A percentile compares a stretch with the other conserved stretches of the same genome.
phyloP scores from a whole-genome alignment of 345 rosid genomes.

The Lepidium aucheri region DNA sequence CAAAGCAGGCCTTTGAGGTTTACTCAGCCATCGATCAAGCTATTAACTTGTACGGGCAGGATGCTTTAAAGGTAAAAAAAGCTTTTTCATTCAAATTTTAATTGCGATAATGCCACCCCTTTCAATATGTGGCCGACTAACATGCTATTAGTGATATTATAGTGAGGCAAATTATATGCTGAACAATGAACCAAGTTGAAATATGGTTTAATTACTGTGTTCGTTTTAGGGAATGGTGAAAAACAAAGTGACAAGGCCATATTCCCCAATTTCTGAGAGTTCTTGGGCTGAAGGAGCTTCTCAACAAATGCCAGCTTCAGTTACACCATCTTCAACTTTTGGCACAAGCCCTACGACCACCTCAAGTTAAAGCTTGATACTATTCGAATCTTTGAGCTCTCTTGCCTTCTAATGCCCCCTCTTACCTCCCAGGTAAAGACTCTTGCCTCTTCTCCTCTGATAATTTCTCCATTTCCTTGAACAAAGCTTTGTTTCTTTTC shows the following conservation, averaged over 20 bases:
- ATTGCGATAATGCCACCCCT: neutral
- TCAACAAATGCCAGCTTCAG: conserved; percentile 44
- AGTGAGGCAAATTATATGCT: neutral
- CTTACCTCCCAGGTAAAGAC: conserved; percentile 11
- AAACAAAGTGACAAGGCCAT: conserved; percentile 75
- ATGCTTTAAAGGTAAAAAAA: conserved; percentile 48
- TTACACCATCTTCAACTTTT: conserved; percentile 49
- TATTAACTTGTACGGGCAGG: conserved; percentile 49
- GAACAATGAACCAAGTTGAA: neutral
- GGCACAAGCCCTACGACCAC: conserved; percentile 34
- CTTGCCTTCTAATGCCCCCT: neutral
- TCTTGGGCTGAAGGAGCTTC: conserved; percentile 47
- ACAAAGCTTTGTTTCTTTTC: neutral
- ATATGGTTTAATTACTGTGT: neutral
- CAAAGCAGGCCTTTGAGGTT: conserved; percentile 60
- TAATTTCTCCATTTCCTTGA: neutral
- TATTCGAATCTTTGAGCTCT: conserved; percentile 2
- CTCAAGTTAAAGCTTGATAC: conserved; percentile 5
- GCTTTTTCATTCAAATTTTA: neutral
- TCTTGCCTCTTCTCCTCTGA: neutral
- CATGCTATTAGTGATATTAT: neutral
- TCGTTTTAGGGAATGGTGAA: conserved; percentile 55
- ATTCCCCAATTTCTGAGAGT: conserved; percentile 56
- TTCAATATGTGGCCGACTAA: neutral
- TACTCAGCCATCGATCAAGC: conserved; percentile 70